Base-by-base conservation (phyloP, 2,329 filamentous ascomycete genomes). In the Pseudogymnoascus destructans region DNA sequence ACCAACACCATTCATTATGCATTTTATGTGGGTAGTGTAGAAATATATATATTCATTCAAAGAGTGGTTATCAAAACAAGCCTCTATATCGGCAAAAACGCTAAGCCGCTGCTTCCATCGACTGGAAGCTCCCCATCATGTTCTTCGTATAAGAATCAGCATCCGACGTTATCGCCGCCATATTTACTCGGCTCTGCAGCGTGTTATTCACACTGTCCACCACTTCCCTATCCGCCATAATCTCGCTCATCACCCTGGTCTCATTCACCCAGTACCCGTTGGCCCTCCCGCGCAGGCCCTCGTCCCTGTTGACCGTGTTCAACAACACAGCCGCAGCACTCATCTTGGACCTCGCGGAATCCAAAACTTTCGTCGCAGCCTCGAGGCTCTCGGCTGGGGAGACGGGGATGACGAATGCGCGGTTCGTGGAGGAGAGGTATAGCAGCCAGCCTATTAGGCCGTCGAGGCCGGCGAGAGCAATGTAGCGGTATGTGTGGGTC, bases 221-320 rank as follows among this genome's bases (percentile, higher is more conserved):
- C 6, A 91, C 87, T 61, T 87, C 85, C 61, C 82, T 77, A 62
- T 92, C 86, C 74, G 90, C 86, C 79, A 95, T 86, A 21, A 87
- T 82, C 66, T 86, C 82, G 33, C 79, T 74, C 79, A 87, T 89
- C 27, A 89, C 70, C 57, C 79, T 75, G 5, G 82, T 85, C 73
- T 96, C 89, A 46, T 85, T 84, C 8, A 76, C 74, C 92, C 92
- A 97, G 72, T 96, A 96, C 13, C 76, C 78, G 64, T 85, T 79
- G 55, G 79, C 79, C 59, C 79, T 78, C 2, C 72, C 75, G 60
- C 90, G 81, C 70, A 96, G 73, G 42, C 79, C 79, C 62, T 81
- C 77, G 71, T 96, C 88, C 58, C 91, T 75, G 59, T 86, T 76
- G 13, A 87, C 79, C 2, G 89, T 88, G 73, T 96, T 96, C 69